These are phyloP conservation scores for Juglanconis juglandina DNA, from an alignment of 2,329 filamentous ascomycete genomes.

Conservation along the genomic window DNA sequence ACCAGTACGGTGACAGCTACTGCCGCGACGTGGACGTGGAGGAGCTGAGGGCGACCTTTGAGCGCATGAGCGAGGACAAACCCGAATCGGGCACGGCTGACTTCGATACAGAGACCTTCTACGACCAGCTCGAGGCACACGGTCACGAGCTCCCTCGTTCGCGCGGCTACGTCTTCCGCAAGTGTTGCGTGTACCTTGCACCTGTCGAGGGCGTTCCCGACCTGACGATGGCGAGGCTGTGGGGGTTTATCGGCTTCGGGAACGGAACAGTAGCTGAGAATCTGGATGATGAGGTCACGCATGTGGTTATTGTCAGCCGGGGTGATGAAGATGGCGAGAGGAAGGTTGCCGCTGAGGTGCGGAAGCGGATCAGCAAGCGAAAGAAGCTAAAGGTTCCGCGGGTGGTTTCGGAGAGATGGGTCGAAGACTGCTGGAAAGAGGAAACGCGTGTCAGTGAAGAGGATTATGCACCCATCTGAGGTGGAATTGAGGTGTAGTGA, in stretches of 20 bases:
- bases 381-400: slow-evolving; percentile 53
- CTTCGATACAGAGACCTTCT: slow-evolving; percentile 45
- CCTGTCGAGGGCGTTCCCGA: slow-evolving; percentile 27
- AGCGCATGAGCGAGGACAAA: slow-evolving; percentile 23
- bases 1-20: slow-evolving; percentile 81
- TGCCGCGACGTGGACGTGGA: slow-evolving; percentile 53
- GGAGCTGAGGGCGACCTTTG: slow-evolving; percentile 40
- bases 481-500: not conserved
- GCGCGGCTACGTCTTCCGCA: slow-evolving; percentile 51
- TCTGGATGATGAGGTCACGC: slow-evolving; percentile 61
- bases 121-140: slow-evolving; percentile 53
- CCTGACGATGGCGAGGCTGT: slow-evolving; percentile 41
- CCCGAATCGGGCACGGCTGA: slow-evolving; percentile 15
- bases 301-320: slow-evolving; percentile 61
- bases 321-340: slow-evolving; percentile 35
- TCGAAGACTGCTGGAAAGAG: slow-evolving; percentile 77
- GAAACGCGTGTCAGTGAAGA: slow-evolving; percentile 79
- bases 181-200: slow-evolving; percentile 41
- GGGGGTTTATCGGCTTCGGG: slow-evolving; percentile 64
- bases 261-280: slow-evolving; percentile 56
- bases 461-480: slow-evolving; percentile 37
- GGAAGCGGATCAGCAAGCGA: slow-evolving; percentile 42
- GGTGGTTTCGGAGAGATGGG: slow-evolving; percentile 68
- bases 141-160: slow-evolving; percentile 51
- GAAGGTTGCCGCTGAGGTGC: slow-evolving; percentile 40